Conservation (phyloP, 106 monocot genomes). For the Hemerocallis citrina region DNA sequence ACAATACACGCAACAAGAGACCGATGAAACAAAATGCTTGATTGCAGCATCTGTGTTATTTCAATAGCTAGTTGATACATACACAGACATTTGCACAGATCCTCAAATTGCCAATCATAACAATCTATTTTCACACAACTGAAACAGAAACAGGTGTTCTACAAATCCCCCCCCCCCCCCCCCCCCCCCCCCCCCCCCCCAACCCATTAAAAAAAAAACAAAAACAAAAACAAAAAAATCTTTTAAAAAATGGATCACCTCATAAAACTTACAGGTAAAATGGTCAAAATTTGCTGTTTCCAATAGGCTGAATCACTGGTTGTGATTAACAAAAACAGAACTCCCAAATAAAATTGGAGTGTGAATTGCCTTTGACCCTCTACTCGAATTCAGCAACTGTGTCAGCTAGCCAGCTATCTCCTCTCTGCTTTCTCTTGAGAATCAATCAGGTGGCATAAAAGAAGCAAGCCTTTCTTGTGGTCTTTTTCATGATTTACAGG, state of each 20-base stretch:
- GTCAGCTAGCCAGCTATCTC: not conserved
- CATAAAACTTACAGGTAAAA: not conserved
- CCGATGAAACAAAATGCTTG: no score
- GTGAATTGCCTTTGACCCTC: not conserved
- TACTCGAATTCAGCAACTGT: not conserved
- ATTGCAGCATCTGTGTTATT: no score
- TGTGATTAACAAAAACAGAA: not conserved
- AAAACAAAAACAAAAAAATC: not conserved
- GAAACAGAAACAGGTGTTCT: no score
- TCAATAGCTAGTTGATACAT: no score
- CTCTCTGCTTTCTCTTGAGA: not conserved
- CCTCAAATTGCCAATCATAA: no score
- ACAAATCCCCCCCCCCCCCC: no score
- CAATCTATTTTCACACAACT: no score
- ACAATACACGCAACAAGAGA: no score
- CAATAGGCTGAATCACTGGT: not conserved
- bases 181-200: no score
- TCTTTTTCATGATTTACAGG: conserved; percentile 4
- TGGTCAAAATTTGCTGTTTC: conserved; percentile 4
- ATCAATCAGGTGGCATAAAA: not conserved
- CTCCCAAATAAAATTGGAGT: not conserved
- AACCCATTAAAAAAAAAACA: no score
- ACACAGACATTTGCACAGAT: no score
- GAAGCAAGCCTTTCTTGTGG: not conserved
- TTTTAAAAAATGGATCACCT: not conserved